Conservation (phyloP, 2,329 filamentous ascomycete genomes). For the Claviceps digitariae region DNA sequence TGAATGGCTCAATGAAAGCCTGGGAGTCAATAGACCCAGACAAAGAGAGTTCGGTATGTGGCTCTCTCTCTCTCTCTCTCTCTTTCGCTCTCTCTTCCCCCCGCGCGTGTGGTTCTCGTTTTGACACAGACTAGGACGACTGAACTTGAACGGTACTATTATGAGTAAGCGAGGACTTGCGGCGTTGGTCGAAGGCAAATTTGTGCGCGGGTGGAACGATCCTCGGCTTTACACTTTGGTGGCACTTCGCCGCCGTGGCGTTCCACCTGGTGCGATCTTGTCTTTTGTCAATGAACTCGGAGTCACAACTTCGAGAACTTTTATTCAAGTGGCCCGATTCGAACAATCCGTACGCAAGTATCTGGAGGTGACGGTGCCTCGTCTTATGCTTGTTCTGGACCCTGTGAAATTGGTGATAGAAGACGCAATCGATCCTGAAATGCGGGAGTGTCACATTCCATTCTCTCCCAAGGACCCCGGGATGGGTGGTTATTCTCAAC, state of each 20-base stretch:
- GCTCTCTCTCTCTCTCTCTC: too few species aligned
- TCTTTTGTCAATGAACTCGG: constrained; percentile 85
- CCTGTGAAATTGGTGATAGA: too few species aligned
- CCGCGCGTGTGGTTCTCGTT: too few species aligned
- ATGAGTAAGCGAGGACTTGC: constrained; percentile 75
- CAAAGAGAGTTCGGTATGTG: constrained; percentile 18
- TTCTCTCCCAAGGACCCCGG: too few species aligned
- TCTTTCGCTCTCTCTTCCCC: too few species aligned
- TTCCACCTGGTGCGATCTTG: constrained; percentile 77
- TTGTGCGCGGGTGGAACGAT: constrained; percentile 82
- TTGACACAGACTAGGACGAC: constrained; percentile 16
- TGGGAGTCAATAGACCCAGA: constrained; percentile 82
- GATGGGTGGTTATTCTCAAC: too few species aligned
- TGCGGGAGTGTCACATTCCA: too few species aligned
- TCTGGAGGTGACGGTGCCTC: too few species aligned
- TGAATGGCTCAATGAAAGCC: constrained; percentile 71
- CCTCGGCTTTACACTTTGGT: constrained; percentile 71
- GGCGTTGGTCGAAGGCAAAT: constrained; percentile 59
- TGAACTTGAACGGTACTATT: constrained; percentile 69
- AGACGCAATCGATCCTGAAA: too few species aligned
- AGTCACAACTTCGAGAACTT: constrained; percentile 67
- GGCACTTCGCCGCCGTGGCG: constrained; percentile 37
- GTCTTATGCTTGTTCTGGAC: background rate
- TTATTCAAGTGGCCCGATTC: constrained; percentile 67
- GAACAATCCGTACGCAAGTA: constrained; percentile 54